A percentile compares a stretch with the other conserved stretches of the same genome.
Evolutionary conservation across 164 flowering plant species (phyloP).

Genomic region (Hamamelis virginiana): DNA sequence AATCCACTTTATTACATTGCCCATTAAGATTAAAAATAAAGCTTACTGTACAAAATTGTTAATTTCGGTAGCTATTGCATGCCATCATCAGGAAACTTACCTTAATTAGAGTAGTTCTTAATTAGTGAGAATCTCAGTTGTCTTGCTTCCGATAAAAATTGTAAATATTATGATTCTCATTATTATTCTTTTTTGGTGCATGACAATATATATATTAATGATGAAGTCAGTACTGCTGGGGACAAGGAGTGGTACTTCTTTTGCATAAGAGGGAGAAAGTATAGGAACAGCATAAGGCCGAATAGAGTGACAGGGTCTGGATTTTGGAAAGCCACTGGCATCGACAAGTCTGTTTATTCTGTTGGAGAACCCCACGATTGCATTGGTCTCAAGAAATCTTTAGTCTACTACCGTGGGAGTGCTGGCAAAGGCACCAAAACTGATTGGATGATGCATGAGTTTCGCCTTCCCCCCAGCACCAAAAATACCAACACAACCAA

Average conservation of each 20-base stretch:
- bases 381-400: constrained; percentile 85
- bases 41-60: too few relatives aligned
- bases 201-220: constrained; percentile 27
- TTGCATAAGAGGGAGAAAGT: constrained; percentile 88
- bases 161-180: background rate
- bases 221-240: constrained; percentile 30
- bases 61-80: too few relatives aligned
- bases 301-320: constrained; percentile 50
- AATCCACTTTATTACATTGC: too few relatives aligned
- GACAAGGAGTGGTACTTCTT: constrained; percentile 84
- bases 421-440: constrained; percentile 95
- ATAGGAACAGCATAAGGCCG: constrained; percentile 46
- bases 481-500: constrained; percentile 13
- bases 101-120: too few relatives aligned
- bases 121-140: too few relatives aligned
- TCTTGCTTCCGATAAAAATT: too few relatives aligned
- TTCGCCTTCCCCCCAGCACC: constrained; percentile 54
- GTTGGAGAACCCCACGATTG: constrained; percentile 22
- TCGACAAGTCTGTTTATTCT: constrained; percentile 37
- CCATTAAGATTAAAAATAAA: too few relatives aligned
- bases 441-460: constrained; percentile 99
- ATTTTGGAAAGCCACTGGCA: constrained; percentile 53
- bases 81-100: too few relatives aligned
- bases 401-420: constrained; percentile 77
- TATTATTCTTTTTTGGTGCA: background rate